phyloP scores from a whole-genome alignment of 345 rosid genomes.

The Geranium rotundifolium region DNA sequence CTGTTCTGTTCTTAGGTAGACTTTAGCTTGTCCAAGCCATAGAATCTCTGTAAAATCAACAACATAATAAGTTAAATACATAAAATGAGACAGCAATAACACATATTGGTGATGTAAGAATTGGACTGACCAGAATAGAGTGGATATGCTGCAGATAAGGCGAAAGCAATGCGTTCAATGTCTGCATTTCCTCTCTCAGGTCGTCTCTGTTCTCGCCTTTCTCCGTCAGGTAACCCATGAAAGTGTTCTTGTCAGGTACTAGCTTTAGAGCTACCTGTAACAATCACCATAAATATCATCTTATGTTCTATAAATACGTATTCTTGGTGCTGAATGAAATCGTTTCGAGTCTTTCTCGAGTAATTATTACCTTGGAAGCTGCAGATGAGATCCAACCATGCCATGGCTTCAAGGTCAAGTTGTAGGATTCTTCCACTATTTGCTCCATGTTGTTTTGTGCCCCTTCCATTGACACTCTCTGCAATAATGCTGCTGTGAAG shows the following conservation, averaged over 20 bases:
- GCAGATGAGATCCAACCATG: slow-evolving; percentile 96
- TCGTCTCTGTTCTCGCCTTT: slow-evolving; percentile 38
- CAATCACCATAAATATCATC: too few species aligned
- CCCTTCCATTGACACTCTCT: slow-evolving; percentile 39
- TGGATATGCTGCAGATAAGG: slow-evolving; percentile 59
- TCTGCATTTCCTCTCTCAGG: slow-evolving; percentile 47
- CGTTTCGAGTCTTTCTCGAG: not conserved
- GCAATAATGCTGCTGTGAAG: slow-evolving; percentile 44
- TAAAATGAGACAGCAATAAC: too few species aligned
- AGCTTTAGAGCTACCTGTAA: slow-evolving; percentile 66
- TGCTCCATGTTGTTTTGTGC: slow-evolving; percentile 47
- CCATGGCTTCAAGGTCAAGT: slow-evolving; percentile 57
- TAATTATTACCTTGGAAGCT: slow-evolving; percentile 57
- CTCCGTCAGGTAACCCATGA: slow-evolving; percentile 41
- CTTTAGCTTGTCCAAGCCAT: slow-evolving; percentile 47
- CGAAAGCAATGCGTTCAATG: slow-evolving; percentile 36
- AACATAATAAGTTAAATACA: too few species aligned
- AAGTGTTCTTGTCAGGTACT: slow-evolving; percentile 54
- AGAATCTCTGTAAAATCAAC: slow-evolving; percentile 35
- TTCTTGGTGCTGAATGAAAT: too few species aligned
- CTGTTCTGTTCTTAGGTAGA: slow-evolving; percentile 23
- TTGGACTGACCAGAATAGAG: slow-evolving; percentile 41
- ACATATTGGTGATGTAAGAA: too few species aligned
- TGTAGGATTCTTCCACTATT: slow-evolving; percentile 73
- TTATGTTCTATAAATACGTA: too few species aligned